Evolutionary conservation across 768 basidiomycete species (phyloP), one percentile per base, ranked within the genome.

Genomic region (Leccinum incarnatum): DNA sequence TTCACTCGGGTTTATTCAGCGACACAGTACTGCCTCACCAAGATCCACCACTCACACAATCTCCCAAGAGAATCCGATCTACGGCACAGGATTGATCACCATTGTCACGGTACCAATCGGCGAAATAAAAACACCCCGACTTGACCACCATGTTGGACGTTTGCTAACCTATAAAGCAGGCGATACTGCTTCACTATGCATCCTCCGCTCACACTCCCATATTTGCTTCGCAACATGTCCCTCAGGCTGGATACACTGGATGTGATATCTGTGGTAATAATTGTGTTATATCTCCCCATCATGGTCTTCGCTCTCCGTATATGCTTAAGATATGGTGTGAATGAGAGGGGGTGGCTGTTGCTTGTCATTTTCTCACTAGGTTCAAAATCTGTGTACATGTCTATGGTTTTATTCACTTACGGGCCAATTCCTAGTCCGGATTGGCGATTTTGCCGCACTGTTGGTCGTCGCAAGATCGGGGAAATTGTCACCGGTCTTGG

Each of bases 341-440:
- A 79, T 40, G 80, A 85, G 69, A 83, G 79, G 29, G 88, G 86
- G 57, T 90, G 85, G 86, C 69, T 88, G n/a, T 81, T 82, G 60
- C 76, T 89, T 21, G 75, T 82, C 50, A 71, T 86, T 14, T 86
- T 89, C 61, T 79, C 85, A 14, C 60, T 81, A 49, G 69, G 87
- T 86, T 5, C 36, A 60, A 32, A 67, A 83, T 75, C 30, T 5
- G 46, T 21, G 53, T 45, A 12, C 32, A 30, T 17, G 48, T 34
- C 53, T 42, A 4, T 32, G 32, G n/a, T 53, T 40, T n/a, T 6
- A 21, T 54, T 53, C 42, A 50, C 59, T 61, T 45, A 60, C 25
- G 15, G 6, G 36, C 37, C 7, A 25, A 55, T 57, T 48, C 32
- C 54, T 51, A 89, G 88, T 79, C 48, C 81, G 87, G 45, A 75